Percentiles rank a stretch among this genome's conserved stretches.
These are phyloP conservation scores for sunflower (Helianthus annuus) DNA, from an alignment of 129 eudicot genomes.

Conservation along the genomic window HanXRQr2.0-SUNRISE NC_035443.2:8973981-8974480, in stretches of 20 bases:
- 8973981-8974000: too few species aligned
- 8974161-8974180: not conserved
- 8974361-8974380: not conserved
- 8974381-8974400: too few species aligned
- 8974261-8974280: not conserved
- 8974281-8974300: too few species aligned
- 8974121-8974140: not conserved
- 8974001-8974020: too few species aligned
- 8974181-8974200: not conserved
- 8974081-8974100: not conserved
- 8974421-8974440: too few species aligned
- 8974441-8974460: slow-evolving; percentile 1
- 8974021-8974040: not conserved
- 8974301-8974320: too few species aligned
- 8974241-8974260: not conserved
- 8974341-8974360: too few species aligned
- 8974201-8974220: not conserved
- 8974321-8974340: too few species aligned
- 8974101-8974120: not conserved
- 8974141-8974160: too few species aligned
- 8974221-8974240: not conserved
- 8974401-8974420: too few species aligned
- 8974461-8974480: not conserved
- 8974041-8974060: not conserved
- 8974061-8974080: not conserved